Conservation (phyloP, 257 asterid species). For the Solanum sitiens region DNA sequence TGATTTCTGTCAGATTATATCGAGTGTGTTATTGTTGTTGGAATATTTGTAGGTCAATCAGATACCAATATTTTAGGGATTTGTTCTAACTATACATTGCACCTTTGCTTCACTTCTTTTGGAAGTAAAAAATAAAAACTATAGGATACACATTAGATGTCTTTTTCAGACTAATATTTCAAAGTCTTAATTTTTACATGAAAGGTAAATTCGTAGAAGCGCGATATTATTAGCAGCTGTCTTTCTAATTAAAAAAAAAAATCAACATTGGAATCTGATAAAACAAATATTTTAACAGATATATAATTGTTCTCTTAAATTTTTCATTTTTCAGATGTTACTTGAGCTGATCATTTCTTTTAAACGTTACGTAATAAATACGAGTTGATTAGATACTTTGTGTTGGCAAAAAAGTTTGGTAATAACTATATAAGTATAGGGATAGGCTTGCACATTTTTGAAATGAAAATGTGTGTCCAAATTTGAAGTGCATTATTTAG, state of each 20-base stretch:
- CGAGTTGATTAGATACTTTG: neutral
- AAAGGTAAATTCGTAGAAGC: neutral
- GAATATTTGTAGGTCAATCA: neutral
- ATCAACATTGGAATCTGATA: too few species aligned
- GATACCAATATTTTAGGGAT: neutral
- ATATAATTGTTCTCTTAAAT: too few species aligned
- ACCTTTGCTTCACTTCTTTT: neutral
- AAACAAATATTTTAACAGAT: too few species aligned
- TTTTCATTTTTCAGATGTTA: neutral
- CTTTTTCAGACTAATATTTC: neutral
- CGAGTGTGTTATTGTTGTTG: neutral
- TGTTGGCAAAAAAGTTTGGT: neutral
- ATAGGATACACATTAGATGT: neutral
- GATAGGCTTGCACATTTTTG: neutral
- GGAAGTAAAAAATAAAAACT: neutral
- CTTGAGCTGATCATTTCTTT: too few species aligned
- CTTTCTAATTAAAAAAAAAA: neutral
- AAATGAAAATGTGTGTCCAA: neutral
- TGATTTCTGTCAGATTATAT: too few species aligned
- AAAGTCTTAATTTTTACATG: neutral
- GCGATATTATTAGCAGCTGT: neutral
- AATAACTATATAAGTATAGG: neutral
- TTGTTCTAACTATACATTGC: neutral
- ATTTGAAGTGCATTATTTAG: neutral
- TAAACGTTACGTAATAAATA: too few species aligned